phyloP scores from a whole-genome alignment of 2,329 filamentous ascomycete species.

The Nemania sp. region DNA sequence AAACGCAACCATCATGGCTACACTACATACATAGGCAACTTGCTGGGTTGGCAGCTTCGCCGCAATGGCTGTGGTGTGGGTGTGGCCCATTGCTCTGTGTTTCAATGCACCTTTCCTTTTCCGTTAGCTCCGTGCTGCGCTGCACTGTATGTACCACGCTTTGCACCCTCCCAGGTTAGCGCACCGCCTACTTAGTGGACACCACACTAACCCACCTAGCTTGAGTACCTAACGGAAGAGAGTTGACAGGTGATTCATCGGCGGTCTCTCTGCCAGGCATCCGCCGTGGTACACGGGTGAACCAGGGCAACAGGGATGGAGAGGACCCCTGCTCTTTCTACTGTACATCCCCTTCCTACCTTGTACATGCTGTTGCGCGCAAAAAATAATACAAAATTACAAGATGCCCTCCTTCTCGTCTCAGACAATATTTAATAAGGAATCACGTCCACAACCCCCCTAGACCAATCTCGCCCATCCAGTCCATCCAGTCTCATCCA shows the following conservation, averaged over 20 bases:
- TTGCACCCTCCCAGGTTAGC: too few relatives aligned
- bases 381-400: conserved; percentile 31
- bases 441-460: conserved; percentile 18
- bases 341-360: background rate
- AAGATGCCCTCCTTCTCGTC: conserved; percentile 22
- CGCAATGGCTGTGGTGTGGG: conserved; percentile 31
- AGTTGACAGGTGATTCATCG: conserved; percentile 32
- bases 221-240: background rate
- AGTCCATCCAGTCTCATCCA: conserved; percentile 10
- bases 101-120: conserved; percentile 36
- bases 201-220: background rate
- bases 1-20: too few relatives aligned
- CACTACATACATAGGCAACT: background rate
- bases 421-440: conserved; percentile 21
- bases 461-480: conserved; percentile 5
- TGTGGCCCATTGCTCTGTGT: conserved; percentile 26
- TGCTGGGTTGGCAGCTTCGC: conserved; percentile 15
- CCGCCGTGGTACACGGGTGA: conserved; percentile 11
- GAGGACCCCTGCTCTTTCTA: conserved; percentile 28
- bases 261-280: conserved; percentile 22
- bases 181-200: too few relatives aligned
- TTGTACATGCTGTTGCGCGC: conserved; percentile 22
- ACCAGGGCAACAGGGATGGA: conserved; percentile 10
- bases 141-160: too few relatives aligned
- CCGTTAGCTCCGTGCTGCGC: conserved; percentile 23